These are phyloP conservation scores for Didymella arachidicola DNA, from an alignment of 2,329 filamentous ascomycete genomes.

Conservation along the genomic window DNA sequence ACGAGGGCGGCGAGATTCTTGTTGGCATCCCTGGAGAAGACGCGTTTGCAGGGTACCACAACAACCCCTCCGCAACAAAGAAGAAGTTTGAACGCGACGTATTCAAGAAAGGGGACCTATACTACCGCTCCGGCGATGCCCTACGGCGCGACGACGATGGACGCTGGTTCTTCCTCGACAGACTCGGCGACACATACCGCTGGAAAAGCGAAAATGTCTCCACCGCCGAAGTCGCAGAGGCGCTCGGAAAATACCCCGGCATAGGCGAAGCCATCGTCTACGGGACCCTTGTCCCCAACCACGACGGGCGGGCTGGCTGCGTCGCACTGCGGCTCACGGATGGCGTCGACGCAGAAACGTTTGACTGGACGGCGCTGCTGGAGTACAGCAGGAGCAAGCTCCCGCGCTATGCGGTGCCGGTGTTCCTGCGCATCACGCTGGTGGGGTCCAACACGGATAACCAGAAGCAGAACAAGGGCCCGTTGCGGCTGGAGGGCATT, in stretches of 20 bases:
- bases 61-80: conserved; percentile 69
- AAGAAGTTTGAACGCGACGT: conserved; percentile 60
- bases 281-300: conserved; percentile 54
- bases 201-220: conserved; percentile 59
- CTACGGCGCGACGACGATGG: conserved; percentile 53
- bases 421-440: conserved; percentile 71
- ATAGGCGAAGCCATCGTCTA: conserved; percentile 57
- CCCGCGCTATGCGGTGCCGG: conserved; percentile 75
- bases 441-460: conserved; percentile 70
- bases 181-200: conserved; percentile 57
- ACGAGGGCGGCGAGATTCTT: conserved; percentile 75
- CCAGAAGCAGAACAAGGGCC: conserved; percentile 80
- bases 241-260: conserved; percentile 52
- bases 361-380: conserved; percentile 39
- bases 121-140: conserved; percentile 57
- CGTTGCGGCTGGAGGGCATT: conserved; percentile 70
- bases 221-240: conserved; percentile 56
- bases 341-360: conserved; percentile 30
- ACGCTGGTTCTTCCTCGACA: conserved; percentile 58
- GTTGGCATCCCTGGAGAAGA: conserved; percentile 62
- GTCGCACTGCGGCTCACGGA: conserved; percentile 65
- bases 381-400: conserved; percentile 50
- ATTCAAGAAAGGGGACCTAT: conserved; percentile 55
- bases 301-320: conserved; percentile 61
- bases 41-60: conserved; percentile 69